Percentiles rank a stretch among this genome's conserved stretches.
Conservation (phyloP, 331 rosid genomes). For the Acacia concinna region DNA sequence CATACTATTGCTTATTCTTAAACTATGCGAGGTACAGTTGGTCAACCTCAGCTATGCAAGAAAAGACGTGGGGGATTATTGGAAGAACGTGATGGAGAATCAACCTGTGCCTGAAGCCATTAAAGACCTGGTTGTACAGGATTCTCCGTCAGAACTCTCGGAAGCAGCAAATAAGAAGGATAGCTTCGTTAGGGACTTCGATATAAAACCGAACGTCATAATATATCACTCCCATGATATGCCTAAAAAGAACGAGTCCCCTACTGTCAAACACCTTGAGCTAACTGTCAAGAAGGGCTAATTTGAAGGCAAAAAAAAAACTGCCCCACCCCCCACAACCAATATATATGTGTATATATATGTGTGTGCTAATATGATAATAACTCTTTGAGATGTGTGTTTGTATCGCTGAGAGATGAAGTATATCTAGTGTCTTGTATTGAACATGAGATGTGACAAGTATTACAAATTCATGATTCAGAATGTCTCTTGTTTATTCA, state of each 20-base stretch:
- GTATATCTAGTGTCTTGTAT: background rate
- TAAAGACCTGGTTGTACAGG: conserved; percentile 45
- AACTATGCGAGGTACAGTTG: conserved; percentile 33
- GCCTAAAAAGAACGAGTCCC: background rate
- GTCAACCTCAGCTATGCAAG: conserved; percentile 50
- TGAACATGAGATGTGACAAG: background rate
- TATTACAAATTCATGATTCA: conserved; percentile 12
- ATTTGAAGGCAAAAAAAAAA: background rate
- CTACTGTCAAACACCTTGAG: conserved; percentile 15
- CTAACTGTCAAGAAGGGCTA: conserved; percentile 3
- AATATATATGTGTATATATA: background rate
- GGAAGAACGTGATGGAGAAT: conserved; percentile 69
- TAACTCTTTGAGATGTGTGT: background rate
- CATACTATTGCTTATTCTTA: background rate
- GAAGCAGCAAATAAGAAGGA: conserved; percentile 13
- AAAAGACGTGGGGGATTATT: conserved; percentile 60
- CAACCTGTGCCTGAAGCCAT: conserved; percentile 75
- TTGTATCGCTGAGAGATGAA: background rate
- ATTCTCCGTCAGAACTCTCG: conserved; percentile 6
- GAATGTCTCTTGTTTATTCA: background rate
- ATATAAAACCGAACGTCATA: conserved; percentile 51
- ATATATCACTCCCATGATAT: conserved; percentile 53
- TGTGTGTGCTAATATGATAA: background rate
- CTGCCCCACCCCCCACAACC: too few species aligned
- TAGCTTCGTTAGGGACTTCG: conserved; percentile 54